Base-by-base conservation (phyloP, 331 rosid genomes). In the Cucumis variabilis region DNA sequence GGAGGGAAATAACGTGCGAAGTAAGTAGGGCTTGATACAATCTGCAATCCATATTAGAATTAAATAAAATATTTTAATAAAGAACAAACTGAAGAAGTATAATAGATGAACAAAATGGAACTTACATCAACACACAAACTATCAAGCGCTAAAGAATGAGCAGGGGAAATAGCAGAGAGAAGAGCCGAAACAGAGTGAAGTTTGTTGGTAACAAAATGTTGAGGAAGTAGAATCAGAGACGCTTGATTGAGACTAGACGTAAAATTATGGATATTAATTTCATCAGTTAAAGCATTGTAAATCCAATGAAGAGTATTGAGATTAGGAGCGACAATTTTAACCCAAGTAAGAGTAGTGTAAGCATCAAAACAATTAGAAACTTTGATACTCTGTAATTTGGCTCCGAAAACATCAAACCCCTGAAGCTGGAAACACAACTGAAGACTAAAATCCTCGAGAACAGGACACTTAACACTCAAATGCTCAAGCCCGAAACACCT, bases 81-180 rank as follows among this genome's bases (percentile, higher is more conserved):
- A 58, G 23, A 58, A 58, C 65, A 58, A 58, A 58, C 6, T 44
- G 10, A 44, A 6, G 65, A 58, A 58, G 65, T 17, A 8, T 5
- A 58, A 58, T 6, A 58, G 63, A 58, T 58, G 65, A 58, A 4
- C 65, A 58, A 58, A 58, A 58, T 58, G 65, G 23, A 58, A 79
- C 84, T 50, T 92, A 96, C 99, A 97, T 96, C 96, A 75, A 96
- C 50, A 74, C 90, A 92, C 27, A 90, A 90, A 71, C 85, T 91
- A 73, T 92, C 90, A 44, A 96, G 90, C 60, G 83, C 88, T 88
- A 95, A 90, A 77, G 88, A 87, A 80, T 82, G 92, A n/a, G 84
- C 93, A 73, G 55, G 91, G 89, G 95, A 92, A 23, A 93, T 77
- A 19, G 91, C 98, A 68, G 87, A 84, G 70, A 96, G 89, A 70